Base-by-base conservation (phyloP, 73 alveolate genomes). In the Paramecium bursaria region DNA sequence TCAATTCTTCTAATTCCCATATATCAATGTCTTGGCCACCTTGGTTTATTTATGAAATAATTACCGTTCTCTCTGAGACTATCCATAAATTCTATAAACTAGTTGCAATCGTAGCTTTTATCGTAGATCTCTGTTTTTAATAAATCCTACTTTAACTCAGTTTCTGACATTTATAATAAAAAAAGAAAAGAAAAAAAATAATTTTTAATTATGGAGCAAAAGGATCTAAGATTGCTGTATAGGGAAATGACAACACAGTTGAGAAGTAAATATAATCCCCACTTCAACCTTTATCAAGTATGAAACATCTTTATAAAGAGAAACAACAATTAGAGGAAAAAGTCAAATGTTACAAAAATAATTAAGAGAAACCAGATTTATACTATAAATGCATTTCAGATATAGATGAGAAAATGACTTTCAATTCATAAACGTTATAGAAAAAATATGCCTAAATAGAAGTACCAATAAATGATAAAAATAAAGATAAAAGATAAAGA, bases 1-100 rank as follows among this genome's bases (percentile, higher is more conserved):
- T 39, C 22, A 67, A 3, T 67, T 67, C 82, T 14, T 31, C 25
- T 39, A 30, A 19, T 67, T 53, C 27, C 82, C 82, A 67, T 25
- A 67, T 39, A 15, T 67, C 33, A 19, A 67, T 47, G 21, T 67
- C 82, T 11, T 67, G 17, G 33, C 82, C 82, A 35, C 82, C 82
- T 67, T 25, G 21, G 17, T 19, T 15, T 42, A 35, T 39, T 3
- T 67, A 67, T 15, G 13, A 17, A n/a, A 19, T 31, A 35, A 39
- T 39, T 57, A 39, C 49, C 82, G 44, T 67, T 67, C 1, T 21
- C 26, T 42, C 44, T 67, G 13, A 67, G 11, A 15, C 44, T 19
- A 13, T 67, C 82, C 54, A 67, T 31, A 67, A 9, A 67, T 39
- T 31, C 55, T 27, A 39, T 39, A 35, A 67, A 67, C 19, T 42